Percentiles rank a stretch among this genome's conserved stretches.
phyloP scores from a whole-genome alignment of 257 asterid genomes.

The Thymus quinquecostatus region DNA sequence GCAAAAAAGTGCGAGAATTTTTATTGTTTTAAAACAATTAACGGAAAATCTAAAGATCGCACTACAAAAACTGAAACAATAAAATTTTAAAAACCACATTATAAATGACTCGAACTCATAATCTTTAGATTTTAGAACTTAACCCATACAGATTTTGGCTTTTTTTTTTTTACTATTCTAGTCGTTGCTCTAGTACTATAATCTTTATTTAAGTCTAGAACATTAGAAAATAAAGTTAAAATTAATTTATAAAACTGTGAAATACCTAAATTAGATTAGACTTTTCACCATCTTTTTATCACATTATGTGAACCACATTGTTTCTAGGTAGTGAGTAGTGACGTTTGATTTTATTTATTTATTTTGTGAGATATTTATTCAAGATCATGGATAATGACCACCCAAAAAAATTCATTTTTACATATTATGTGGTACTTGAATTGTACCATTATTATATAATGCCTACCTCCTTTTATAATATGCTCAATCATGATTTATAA shows the following conservation, averaged over 20 bases:
- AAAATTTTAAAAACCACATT: too few species aligned
- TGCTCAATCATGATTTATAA: slow-evolving; percentile 4
- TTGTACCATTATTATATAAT: background rate
- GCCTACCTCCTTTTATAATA: background rate
- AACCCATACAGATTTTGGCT: too few species aligned
- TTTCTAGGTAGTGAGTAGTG: background rate
- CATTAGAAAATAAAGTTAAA: too few species aligned
- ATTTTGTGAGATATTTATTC: slow-evolving; percentile 5
- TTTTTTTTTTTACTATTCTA: too few species aligned
- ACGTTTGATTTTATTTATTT: background rate
- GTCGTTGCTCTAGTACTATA: too few species aligned
- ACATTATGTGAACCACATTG: slow-evolving; percentile 14
- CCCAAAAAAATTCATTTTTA: background rate
- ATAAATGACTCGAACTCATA: too few species aligned
- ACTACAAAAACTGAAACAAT: too few species aligned
- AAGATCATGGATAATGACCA: slow-evolving; percentile 15
- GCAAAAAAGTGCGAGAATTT: background rate
- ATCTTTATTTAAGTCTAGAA: too few species aligned
- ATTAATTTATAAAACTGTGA: too few species aligned
- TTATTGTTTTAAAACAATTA: background rate
- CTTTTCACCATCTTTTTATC: slow-evolving; percentile 7
- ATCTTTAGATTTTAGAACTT: too few species aligned
- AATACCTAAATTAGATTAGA: background rate
- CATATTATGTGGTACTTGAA: background rate
- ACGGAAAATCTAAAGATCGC: too few species aligned